Base-by-base conservation (phyloP, 495 filamentous ascomycete genomes). In the Apiosordaria backusii region DNA sequence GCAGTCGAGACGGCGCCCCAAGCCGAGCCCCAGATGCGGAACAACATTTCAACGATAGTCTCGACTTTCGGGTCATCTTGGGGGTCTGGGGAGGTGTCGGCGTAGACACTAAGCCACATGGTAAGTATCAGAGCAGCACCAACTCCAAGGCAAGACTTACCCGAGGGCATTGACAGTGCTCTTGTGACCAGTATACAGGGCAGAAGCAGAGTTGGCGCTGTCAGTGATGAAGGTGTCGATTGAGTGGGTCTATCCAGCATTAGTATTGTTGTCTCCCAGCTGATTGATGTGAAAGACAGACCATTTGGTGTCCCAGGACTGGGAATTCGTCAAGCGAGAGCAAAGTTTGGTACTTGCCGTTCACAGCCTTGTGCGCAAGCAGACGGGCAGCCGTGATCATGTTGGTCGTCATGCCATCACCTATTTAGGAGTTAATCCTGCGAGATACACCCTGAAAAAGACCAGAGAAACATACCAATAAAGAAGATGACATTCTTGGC, bases 1-100 rank as follows among this genome's bases (percentile, higher is more conserved):
- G 89, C 88, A 25, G 89, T 91, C 4, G 85, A 85, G 9, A 91
- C 87, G 18, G 80, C 80, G 21, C 80, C 80, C 80, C 80, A 82
- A 19, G 78, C 78, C 25, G 78, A 79, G 27, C 78, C 77, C 75
- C 82, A 86, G 59, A 87, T 80, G 58, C 89, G 84, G n/a, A 78
- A 75, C 71, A 91, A 84, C 27, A 92, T 79, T 72, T 92, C 89
- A 1, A 87, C 84, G 65, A 92, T 89, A n/a, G 84, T 89, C 76
- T 92, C 89, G 26, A 92, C 84, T 76, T 90, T 91, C 35, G 89
- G 89, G 74, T 92, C 89, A 72, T 92, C 89, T 60, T 88, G 88
- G 9, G 81, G 76, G 69, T 86, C 80, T 13, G 81, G 76, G 23
- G 86, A 89, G 0, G 87, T 89, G 68, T 92, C 89, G 16, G 81